These are phyloP conservation scores for Gentiana dahurica DNA, from an alignment of 257 asterid species.

Conservation along the genomic window DNA sequence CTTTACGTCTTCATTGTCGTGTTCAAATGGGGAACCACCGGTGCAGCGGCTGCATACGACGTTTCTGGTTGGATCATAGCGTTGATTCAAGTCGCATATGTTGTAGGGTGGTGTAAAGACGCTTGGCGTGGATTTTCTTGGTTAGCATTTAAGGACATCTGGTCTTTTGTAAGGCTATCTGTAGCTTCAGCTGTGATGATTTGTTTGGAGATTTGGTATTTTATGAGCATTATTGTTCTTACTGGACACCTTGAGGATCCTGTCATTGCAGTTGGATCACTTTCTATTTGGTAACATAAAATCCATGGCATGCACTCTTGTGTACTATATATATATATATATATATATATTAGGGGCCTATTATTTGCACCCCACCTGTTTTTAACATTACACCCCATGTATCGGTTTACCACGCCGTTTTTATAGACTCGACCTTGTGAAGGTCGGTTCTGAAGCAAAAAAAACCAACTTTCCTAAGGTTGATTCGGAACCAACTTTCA, in stretches of 20 bases:
- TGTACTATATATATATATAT: no score
- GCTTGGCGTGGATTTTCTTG: conserved; percentile 76
- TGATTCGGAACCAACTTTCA: no score
- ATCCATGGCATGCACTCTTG: neutral
- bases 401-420: no score
- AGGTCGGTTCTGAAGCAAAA: no score
- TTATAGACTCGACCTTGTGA: no score
- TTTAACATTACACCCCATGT: no score
- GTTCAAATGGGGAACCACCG: conserved; percentile 68
- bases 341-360: no score
- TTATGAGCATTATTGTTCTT: conserved; percentile 89
- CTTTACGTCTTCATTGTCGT: conserved; percentile 46
- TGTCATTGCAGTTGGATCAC: conserved; percentile 83
- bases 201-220: conserved; percentile 97
- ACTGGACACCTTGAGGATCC: conserved; percentile 91
- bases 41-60: conserved; percentile 90
- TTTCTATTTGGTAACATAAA: conserved; percentile 70
- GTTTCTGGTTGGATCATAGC: conserved; percentile 71
- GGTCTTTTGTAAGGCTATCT: conserved; percentile 65
- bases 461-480: no score
- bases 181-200: conserved; percentile 85
- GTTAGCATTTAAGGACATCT: conserved; percentile 67
- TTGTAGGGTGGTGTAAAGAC: conserved; percentile 72
- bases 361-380: no score
- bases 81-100: conserved; percentile 61